Conservation (phyloP, 106 monocot genomes). For the Posidonia australis region DNA sequence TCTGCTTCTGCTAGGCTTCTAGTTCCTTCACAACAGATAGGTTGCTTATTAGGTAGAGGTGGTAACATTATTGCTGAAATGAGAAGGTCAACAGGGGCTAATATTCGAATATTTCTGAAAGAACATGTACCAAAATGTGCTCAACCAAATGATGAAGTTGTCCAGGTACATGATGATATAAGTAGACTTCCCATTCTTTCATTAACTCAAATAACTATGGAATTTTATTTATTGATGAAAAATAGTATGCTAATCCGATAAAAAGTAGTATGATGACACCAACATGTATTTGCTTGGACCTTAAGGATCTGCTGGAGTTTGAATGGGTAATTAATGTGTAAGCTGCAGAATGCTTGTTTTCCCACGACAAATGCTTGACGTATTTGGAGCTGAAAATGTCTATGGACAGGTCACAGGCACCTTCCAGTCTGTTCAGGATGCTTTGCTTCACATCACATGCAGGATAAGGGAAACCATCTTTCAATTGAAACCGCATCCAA, state of each 20-base stretch:
- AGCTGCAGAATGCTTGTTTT: too few species aligned
- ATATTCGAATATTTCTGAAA: conserved; percentile 63
- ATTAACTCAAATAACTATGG: too few species aligned
- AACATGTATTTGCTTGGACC: too few species aligned
- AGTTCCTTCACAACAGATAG: conserved; percentile 73
- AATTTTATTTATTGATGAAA: too few species aligned
- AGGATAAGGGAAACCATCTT: conserved; percentile 69
- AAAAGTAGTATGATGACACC: too few species aligned
- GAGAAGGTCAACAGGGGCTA: conserved; percentile 73
- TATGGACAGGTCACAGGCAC: conserved; percentile 48
- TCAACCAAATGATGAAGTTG: conserved; percentile 77
- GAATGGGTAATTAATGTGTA: too few species aligned
- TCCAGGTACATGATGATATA: conserved; percentile 36
- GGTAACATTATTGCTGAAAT: conserved; percentile 75
- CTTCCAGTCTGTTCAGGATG: conserved; percentile 68
- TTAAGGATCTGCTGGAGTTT: too few species aligned
- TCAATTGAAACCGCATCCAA: conserved; percentile 21
- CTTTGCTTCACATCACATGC: conserved; percentile 54
- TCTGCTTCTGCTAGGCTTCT: conserved; percentile 59
- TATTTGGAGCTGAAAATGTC: conserved; percentile 3
- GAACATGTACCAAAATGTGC: conserved; percentile 71
- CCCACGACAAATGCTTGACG: neutral
- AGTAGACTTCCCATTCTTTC: neutral
- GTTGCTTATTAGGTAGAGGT: conserved; percentile 67
- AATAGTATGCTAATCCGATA: too few species aligned